phyloP scores from a whole-genome alignment of 2,329 filamentous ascomycete species.

The Fusarium brevicatenulatum region DNA sequence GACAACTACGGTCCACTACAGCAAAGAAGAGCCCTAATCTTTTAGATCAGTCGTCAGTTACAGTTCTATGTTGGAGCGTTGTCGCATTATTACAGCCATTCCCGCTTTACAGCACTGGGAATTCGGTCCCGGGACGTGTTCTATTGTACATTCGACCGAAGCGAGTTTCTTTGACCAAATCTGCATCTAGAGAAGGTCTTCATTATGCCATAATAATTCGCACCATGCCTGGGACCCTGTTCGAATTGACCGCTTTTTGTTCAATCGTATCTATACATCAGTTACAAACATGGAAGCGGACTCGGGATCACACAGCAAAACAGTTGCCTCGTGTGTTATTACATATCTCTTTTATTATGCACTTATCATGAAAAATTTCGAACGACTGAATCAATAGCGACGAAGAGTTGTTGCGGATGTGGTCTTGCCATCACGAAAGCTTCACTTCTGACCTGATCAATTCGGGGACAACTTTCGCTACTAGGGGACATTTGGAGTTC shows the following conservation, averaged over 20 bases:
- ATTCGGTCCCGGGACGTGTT: slow-evolving; percentile 7
- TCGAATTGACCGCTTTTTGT: slow-evolving; percentile 6
- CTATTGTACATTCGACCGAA: slow-evolving; percentile 34
- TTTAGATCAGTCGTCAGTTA: slow-evolving; percentile 14
- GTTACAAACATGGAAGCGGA: background rate
- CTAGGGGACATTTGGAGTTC: slow-evolving; percentile 1
- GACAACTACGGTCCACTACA: slow-evolving; percentile 6
- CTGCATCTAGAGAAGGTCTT: slow-evolving; percentile 43
- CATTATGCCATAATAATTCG: slow-evolving; percentile 21
- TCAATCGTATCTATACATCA: background rate
- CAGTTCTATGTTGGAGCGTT: slow-evolving; percentile 26
- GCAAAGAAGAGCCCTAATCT: slow-evolving; percentile 1
- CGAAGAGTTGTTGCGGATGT: background rate
- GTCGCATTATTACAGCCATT: slow-evolving; percentile 34
- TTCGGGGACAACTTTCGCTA: background rate
- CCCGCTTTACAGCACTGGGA: slow-evolving; percentile 24
- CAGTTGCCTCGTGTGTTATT: background rate
- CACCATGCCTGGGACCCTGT: slow-evolving; percentile 8
- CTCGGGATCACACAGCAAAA: slow-evolving; percentile 1
- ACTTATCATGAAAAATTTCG: background rate
- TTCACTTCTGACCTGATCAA: background rate
- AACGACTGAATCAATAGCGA: background rate
- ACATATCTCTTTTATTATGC: slow-evolving; percentile 7
- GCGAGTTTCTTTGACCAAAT: slow-evolving; percentile 35
- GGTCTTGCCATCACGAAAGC: background rate